phyloP scores from a whole-genome alignment of 2,329 filamentous ascomycete genomes.

The Aspergillus brunneoviolaceus region DNA sequence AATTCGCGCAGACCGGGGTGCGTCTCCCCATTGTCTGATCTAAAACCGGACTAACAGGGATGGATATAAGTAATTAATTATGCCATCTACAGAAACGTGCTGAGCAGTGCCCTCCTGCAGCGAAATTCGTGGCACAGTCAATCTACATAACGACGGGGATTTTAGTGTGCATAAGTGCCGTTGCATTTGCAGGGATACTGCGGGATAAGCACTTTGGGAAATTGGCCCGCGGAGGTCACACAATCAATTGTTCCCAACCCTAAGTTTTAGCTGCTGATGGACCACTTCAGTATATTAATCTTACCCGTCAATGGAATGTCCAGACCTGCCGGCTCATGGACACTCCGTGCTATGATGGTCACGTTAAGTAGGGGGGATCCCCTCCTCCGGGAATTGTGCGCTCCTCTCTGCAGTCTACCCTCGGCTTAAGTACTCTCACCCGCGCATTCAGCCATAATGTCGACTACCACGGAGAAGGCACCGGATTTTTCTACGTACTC shows the following conservation, averaged over 20 bases:
- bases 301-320: too few species aligned
- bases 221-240: not conserved
- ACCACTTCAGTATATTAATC: not conserved
- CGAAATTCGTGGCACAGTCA: not conserved
- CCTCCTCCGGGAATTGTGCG: not conserved
- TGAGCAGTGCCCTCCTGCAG: not conserved
- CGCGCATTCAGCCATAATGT: slow-evolving; percentile 10
- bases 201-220: not conserved
- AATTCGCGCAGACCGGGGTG: not conserved
- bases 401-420: not conserved
- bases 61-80: not conserved
- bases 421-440: not conserved
- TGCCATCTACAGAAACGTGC: not conserved
- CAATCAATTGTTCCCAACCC: not conserved
- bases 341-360: too few species aligned
- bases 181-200: not conserved
- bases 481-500: slow-evolving; percentile 1
- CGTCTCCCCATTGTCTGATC: not conserved
- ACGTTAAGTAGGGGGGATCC: not conserved
- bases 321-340: too few species aligned
- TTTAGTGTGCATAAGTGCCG: not conserved
- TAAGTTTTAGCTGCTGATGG: not conserved
- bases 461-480: slow-evolving; percentile 18
- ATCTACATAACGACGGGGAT: not conserved
- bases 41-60: not conserved